phyloP scores from a whole-genome alignment of 805 yeast species.

The Saccharomyces jurei region DNA sequence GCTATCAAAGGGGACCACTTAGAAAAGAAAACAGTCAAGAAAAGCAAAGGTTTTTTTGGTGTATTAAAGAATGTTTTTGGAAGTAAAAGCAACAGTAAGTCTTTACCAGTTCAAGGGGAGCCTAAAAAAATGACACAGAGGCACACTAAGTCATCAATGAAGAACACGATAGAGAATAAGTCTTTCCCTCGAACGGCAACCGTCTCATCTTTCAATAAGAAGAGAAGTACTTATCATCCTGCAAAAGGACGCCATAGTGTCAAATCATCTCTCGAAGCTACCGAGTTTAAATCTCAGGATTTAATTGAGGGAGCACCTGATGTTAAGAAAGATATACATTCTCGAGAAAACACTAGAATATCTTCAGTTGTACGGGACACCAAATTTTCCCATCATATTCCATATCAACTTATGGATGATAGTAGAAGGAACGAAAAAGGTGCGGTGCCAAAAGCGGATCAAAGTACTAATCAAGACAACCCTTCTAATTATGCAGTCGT shows the following conservation, averaged over 20 bases:
- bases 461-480: background rate
- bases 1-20: background rate
- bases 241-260: background rate
- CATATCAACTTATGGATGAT: background rate
- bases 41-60: slow-evolving; percentile 13
- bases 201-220: slow-evolving; percentile 3
- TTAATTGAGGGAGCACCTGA: background rate
- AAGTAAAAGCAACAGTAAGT: slow-evolving; percentile 7
- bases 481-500: background rate
- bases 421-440: background rate
- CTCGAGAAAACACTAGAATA: slow-evolving; percentile 2
- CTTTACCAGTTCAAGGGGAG: background rate
- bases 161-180: slow-evolving; percentile 1
- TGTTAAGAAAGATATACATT: background rate
- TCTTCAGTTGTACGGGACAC: slow-evolving; percentile 13
- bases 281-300: background rate
- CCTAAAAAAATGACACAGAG: background rate
- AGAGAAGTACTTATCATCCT: background rate
- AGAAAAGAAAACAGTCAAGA: slow-evolving; percentile 9
- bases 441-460: background rate
- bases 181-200: background rate
- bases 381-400: background rate
- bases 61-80: slow-evolving; percentile 14
- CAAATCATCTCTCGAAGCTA: background rate
- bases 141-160: slow-evolving; percentile 9